phyloP scores from a whole-genome alignment of 768 basidiomycete species.

The Tulasnella sp. region DNA sequence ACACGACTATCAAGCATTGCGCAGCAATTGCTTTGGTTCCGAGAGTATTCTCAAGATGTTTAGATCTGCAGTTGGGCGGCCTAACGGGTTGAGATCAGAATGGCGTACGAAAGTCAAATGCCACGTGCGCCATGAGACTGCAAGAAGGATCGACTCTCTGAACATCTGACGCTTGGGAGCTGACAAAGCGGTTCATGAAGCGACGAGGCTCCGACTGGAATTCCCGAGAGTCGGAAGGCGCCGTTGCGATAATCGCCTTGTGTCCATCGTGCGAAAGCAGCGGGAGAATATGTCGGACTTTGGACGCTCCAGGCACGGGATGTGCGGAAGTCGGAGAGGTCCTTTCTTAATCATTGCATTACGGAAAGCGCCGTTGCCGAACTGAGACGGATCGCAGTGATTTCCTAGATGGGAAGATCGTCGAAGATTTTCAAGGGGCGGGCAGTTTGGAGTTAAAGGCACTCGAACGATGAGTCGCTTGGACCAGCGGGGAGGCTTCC shows the following conservation, averaged over 20 bases:
- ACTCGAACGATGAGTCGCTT: conserved; percentile 5
- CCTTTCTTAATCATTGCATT: not conserved
- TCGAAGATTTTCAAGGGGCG: not conserved
- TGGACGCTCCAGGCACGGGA: not conserved
- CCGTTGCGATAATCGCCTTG: conserved; percentile 6
- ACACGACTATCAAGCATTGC: not conserved
- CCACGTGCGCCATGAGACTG: not conserved
- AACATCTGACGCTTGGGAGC: not conserved
- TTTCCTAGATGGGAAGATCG: conserved; percentile 18
- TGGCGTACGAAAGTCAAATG: not conserved
- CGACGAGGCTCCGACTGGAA: not conserved
- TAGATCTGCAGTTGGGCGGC: not conserved
- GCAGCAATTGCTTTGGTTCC: not conserved
- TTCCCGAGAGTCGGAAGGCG: not conserved
- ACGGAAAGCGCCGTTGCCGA: conserved; percentile 14
- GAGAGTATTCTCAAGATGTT: not conserved
- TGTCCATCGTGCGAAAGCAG: conserved; percentile 2
- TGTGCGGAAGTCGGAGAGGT: conserved; percentile 3
- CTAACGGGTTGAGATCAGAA: not conserved
- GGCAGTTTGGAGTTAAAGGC: not conserved
- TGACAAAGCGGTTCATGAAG: not conserved
- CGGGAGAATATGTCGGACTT: conserved; percentile 19
- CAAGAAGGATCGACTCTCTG: not conserved
- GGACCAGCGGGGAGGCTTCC: not conserved
- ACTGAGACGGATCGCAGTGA: conserved; percentile 16